Percentiles rank a stretch among this genome's conserved stretches.
phyloP scores from a whole-genome alignment of 345 rosid genomes.

The Euphorbia lathyris region DNA sequence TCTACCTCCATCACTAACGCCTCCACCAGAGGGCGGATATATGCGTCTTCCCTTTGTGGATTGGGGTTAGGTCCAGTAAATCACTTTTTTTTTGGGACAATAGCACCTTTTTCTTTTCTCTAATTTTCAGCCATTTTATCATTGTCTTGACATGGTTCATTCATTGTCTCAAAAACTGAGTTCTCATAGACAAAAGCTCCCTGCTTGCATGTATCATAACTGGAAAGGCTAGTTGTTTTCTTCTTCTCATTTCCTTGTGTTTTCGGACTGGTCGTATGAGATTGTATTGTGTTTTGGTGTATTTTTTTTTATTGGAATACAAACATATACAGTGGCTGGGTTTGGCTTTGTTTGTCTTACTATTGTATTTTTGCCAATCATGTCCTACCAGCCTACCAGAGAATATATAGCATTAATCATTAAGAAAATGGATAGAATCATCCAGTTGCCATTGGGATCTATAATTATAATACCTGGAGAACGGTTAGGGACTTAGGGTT shows the following conservation, averaged over 20 bases:
- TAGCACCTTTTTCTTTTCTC: neutral
- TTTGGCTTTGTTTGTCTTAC: neutral
- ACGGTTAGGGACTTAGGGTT: neutral
- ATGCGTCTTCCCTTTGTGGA: conserved; percentile 55
- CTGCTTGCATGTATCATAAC: conserved; percentile 1
- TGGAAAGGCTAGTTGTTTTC: neutral
- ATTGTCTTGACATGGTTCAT: neutral
- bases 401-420: neutral
- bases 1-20: conserved; percentile 84
- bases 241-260: neutral
- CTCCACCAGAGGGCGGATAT: conserved; percentile 81
- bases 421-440: neutral
- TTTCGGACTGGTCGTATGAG: neutral
- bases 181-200: neutral
- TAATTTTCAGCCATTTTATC: neutral
- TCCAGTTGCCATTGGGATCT: neutral
- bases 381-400: neutral
- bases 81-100: neutral
- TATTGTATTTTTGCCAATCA: conserved; percentile 1
- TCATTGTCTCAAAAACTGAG: neutral
- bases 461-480: neutral
- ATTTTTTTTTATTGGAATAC: neutral
- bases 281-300: neutral
- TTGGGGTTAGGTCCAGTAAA: conserved; percentile 58
- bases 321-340: neutral